These are phyloP conservation scores for Melampsora abietis-canadensis DNA, from an alignment of 1,284 basidiomycete species.

Conservation along the genomic window DNA sequence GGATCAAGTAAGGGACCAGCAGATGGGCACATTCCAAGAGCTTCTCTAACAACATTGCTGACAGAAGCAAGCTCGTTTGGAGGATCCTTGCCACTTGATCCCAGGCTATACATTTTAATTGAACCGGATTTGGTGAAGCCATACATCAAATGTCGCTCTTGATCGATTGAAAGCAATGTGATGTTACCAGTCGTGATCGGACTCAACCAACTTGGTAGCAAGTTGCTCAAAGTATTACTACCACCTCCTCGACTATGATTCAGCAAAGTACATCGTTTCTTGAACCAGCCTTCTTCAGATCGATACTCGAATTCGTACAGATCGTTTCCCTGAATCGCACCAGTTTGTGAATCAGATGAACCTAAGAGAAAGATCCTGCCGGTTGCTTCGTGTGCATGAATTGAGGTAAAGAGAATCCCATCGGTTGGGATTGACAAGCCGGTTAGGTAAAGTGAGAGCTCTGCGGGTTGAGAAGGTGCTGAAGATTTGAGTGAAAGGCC, in stretches of 20 bases:
- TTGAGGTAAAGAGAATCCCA: constrained; percentile 69
- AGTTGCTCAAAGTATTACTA: constrained; percentile 52
- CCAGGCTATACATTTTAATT: constrained; percentile 60
- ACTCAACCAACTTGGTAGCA: constrained; percentile 51
- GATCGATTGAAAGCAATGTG: constrained; percentile 65
- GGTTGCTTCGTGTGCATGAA: constrained; percentile 67
- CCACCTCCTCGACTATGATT: constrained; percentile 61
- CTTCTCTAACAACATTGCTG: constrained; percentile 43
- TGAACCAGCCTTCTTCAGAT: constrained; percentile 88
- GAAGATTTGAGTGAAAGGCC: constrained; percentile 67
- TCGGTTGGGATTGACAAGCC: constrained; percentile 75
- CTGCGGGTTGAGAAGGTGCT: constrained; percentile 57
- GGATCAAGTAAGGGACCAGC: constrained; percentile 67
- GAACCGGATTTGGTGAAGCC: constrained; percentile 67
- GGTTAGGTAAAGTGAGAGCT: constrained; percentile 85
- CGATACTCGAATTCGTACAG: constrained; percentile 92
- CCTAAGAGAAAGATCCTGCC: constrained; percentile 80
- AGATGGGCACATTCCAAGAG: constrained; percentile 43
- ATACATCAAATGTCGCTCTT: constrained; percentile 67
- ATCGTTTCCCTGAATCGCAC: constrained; percentile 63
- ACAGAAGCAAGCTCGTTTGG: constrained; percentile 43
- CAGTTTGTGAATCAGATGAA: constrained; percentile 32
- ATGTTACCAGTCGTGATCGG: constrained; percentile 61
- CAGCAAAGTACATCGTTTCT: constrained; percentile 67
- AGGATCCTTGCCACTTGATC: constrained; percentile 6